Evolutionary conservation across 352 stramenopile genomes (phyloP).

Genomic region (Phytophthora palmivora): DNA sequence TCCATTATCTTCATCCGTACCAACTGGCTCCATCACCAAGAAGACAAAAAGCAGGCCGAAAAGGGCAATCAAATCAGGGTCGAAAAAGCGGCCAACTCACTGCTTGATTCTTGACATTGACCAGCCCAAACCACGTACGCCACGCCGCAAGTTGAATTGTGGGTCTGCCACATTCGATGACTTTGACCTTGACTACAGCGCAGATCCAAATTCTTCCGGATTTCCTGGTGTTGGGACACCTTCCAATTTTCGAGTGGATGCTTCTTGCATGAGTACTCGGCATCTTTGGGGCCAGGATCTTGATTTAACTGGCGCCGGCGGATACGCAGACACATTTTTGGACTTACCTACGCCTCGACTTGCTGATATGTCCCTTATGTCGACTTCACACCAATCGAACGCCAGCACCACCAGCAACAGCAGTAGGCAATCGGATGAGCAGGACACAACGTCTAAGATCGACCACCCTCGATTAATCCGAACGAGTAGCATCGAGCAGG

Average conservation of each 20-base stretch:
- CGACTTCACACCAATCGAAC: conserved; percentile 32
- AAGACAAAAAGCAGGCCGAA: conserved; percentile 55
- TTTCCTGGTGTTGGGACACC: conserved; percentile 75
- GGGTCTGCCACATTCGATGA: conserved; percentile 69
- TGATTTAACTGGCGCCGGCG: conserved; percentile 48
- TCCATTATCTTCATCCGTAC: conserved; percentile 20
- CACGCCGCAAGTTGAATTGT: conserved; percentile 69
- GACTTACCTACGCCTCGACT: conserved; percentile 76
- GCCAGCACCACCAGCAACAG: conserved; percentile 21
- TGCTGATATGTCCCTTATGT: conserved; percentile 46
- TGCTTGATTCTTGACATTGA: conserved; percentile 62
- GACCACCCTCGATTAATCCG: conserved; percentile 68
- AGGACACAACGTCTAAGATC: conserved; percentile 26
- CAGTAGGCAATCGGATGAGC: conserved; percentile 24
- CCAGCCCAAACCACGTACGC: conserved; percentile 69
- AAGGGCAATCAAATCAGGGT: conserved; percentile 18
- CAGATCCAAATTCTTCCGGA: conserved; percentile 11
- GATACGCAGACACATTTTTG: conserved; percentile 74
- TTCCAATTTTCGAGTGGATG: conserved; percentile 60
- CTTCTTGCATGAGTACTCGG: conserved; percentile 41
- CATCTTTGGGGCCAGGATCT: conserved; percentile 74
- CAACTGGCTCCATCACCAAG: conserved; percentile 23
- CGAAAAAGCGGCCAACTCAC: conserved; percentile 70
- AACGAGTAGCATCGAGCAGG: conserved; percentile 76
- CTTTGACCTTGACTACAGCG: conserved; percentile 44